Evolutionary conservation across 768 basidiomycete species (phyloP).

Genomic region (Xerocomellus chrysenteron): DNA sequence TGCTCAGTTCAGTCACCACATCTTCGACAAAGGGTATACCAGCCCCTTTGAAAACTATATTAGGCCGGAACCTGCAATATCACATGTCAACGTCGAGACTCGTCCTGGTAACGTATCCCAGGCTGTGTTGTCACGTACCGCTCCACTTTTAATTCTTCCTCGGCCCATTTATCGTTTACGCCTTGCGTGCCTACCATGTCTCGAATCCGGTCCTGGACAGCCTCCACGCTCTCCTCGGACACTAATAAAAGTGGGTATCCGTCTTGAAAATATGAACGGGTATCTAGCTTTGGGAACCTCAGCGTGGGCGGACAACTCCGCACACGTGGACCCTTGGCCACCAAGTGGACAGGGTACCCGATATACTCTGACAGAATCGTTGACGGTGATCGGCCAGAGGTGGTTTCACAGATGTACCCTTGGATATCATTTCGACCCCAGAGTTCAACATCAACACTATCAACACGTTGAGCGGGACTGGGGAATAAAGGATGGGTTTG

Average conservation of each 20-base stretch:
- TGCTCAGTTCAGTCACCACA: conserved; percentile 57
- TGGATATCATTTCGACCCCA: conserved; percentile 52
- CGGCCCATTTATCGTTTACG: conserved; percentile 51
- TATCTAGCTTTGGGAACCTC: conserved; percentile 57
- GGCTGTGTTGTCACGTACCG: conserved; percentile 41
- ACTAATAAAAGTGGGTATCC: conserved; percentile 68
- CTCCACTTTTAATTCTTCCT: conserved; percentile 52
- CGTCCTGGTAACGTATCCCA: background rate
- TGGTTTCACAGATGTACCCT: conserved; percentile 61
- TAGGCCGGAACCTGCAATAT: conserved; percentile 65
- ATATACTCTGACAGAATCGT: conserved; percentile 60
- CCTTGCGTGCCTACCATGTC: conserved; percentile 48
- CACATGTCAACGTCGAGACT: conserved; percentile 1
- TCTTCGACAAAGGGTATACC: conserved; percentile 74
- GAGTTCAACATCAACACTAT: conserved; percentile 54
- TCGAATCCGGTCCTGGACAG: conserved; percentile 49
- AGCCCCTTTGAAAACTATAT: conserved; percentile 65
- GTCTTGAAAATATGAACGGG: conserved; percentile 63
- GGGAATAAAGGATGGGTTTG: background rate
- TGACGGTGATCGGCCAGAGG: conserved; percentile 46
- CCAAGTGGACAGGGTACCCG: conserved; percentile 57
- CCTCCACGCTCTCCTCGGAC: conserved; percentile 62
- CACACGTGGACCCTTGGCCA: conserved; percentile 62
- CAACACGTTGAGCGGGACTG: background rate
- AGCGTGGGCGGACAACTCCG: conserved; percentile 51